These are phyloP conservation scores for Actinomortierella ambigua DNA, from an alignment of 371 early-diverging fungal species.

Conservation along the genomic window DNA sequence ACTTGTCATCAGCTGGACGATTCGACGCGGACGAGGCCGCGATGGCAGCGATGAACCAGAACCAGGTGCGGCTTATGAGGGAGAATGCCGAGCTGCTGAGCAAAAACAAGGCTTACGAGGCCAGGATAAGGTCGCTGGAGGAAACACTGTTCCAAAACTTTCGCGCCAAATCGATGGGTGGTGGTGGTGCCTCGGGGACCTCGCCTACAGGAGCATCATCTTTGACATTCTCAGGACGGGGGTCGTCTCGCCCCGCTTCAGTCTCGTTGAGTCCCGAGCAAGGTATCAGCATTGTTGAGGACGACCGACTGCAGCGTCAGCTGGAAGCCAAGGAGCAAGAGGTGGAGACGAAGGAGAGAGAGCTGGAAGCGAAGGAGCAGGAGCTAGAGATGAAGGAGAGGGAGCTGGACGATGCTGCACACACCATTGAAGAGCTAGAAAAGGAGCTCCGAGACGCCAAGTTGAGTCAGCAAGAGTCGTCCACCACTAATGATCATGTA, in stretches of 20 bases:
- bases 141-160: conserved; percentile 49
- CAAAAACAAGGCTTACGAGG: conserved; percentile 55
- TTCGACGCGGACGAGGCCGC: no score
- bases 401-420: conserved; percentile 7
- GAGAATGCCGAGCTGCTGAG: conserved; percentile 43
- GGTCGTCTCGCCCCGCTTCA: no score
- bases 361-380: conserved; percentile 16
- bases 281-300: no score
- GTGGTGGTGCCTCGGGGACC: no score
- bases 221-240: no score
- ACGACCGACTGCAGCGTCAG: no score
- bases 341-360: conserved; percentile 19
- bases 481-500: conserved; percentile 29
- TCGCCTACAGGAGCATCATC: no score
- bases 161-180: conserved; percentile 14
- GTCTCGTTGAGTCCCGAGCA: no score
- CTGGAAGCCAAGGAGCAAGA: conserved; percentile 23
- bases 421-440: conserved; percentile 9
- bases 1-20: not conserved
- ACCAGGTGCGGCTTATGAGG: conserved; percentile 22
- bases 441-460: conserved; percentile 12
- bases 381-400: conserved; percentile 14
- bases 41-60: conserved; percentile 11
- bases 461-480: conserved; percentile 11
- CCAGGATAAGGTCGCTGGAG: conserved; percentile 53